These are phyloP conservation scores for Botrytis byssoidea DNA, from an alignment of 2,329 filamentous ascomycete genomes.

Conservation along the genomic window DNA sequence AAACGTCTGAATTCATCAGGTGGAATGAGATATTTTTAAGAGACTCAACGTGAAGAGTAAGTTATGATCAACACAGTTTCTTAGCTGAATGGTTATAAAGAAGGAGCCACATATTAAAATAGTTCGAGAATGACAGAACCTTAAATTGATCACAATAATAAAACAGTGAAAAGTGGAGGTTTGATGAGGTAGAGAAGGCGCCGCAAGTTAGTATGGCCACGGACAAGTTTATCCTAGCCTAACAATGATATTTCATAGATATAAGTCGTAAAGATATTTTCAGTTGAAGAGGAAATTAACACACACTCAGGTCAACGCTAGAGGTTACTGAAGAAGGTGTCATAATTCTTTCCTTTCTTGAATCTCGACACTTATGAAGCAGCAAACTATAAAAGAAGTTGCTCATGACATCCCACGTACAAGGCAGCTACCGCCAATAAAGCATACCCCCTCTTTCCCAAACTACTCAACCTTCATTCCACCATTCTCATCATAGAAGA, in stretches of 20 bases:
- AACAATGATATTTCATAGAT: neutral
- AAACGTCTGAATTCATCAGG: neutral
- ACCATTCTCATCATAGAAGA: constrained; percentile 66
- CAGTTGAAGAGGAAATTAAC: neutral
- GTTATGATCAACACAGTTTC: neutral
- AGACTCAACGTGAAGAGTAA: neutral
- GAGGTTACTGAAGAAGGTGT: neutral
- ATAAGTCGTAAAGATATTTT: neutral
- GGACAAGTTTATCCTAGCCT: neutral
- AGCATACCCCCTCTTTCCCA: neutral
- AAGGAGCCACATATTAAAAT: neutral
- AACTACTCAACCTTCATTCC: constrained; percentile 49
- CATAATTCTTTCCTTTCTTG: neutral
- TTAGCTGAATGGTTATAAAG: neutral
- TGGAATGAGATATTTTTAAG: neutral
- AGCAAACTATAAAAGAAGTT: neutral
- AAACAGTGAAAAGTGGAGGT: no score
- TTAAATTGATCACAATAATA: neutral
- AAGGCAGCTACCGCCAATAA: no score
- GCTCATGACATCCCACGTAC: neutral
- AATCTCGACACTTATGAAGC: no score
- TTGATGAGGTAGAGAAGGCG: no score
- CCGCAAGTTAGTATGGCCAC: no score
- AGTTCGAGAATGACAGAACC: neutral
- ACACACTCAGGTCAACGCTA: no score